phyloP scores from a whole-genome alignment of 2,329 filamentous ascomycete genomes.

The Pseudocercospora eumusae region DNA sequence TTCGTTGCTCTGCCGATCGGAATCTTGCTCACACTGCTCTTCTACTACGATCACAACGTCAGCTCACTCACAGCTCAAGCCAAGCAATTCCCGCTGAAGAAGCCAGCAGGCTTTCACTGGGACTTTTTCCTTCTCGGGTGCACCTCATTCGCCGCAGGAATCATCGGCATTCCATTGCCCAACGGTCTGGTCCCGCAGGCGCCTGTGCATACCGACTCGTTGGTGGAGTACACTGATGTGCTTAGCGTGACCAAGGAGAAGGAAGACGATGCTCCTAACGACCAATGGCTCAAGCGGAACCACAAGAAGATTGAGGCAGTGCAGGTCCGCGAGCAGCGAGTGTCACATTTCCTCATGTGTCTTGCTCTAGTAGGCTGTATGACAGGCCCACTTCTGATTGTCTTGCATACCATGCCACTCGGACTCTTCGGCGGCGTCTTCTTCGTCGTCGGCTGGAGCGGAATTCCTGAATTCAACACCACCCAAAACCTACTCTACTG shows the following conservation, averaged over 20 bases:
- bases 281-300: constrained; percentile 44
- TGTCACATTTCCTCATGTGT: constrained; percentile 59
- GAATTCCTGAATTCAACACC: constrained; percentile 57
- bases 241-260: constrained; percentile 49
- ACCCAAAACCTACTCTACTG: constrained; percentile 55
- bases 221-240: constrained; percentile 46
- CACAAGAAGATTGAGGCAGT: constrained; percentile 49
- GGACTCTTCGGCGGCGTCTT: constrained; percentile 59
- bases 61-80: constrained; percentile 60
- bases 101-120: constrained; percentile 63
- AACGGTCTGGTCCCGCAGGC: constrained; percentile 63
- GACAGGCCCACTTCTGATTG: constrained; percentile 57
- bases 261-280: constrained; percentile 45
- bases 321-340: constrained; percentile 58
- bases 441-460: constrained; percentile 58
- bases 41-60: constrained; percentile 60
- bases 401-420: constrained; percentile 57
- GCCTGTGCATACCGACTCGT: constrained; percentile 59
- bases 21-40: constrained; percentile 55
- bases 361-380: constrained; percentile 58
- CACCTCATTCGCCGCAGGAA: constrained; percentile 57
- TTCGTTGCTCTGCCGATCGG: constrained; percentile 58
- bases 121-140: constrained; percentile 61
- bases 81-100: constrained; percentile 57
- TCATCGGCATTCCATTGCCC: constrained; percentile 60